Conservation (phyloP, 345 rosid species). For the Garcia nutans region DNA sequence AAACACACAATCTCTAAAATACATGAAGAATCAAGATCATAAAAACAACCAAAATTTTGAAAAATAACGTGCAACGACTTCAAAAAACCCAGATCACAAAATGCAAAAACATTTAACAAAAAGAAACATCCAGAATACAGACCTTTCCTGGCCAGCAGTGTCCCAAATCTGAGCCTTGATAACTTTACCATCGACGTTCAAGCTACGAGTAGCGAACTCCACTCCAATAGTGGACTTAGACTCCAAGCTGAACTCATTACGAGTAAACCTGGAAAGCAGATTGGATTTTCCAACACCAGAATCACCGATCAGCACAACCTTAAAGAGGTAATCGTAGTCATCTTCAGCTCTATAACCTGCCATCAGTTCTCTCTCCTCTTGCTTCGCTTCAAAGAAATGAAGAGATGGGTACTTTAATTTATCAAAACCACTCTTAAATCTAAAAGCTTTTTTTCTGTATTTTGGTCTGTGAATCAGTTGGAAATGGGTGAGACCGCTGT, state of each 20-base stretch:
- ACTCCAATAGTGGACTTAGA: slow-evolving; percentile 93
- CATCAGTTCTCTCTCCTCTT: slow-evolving; percentile 36
- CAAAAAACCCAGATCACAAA: slow-evolving; percentile 18
- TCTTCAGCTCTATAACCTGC: slow-evolving; percentile 92
- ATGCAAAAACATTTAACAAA: neutral
- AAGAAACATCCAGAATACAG: neutral
- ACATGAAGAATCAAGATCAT: slow-evolving; percentile 21
- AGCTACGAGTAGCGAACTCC: slow-evolving; percentile 95
- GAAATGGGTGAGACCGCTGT: slow-evolving; percentile 29
- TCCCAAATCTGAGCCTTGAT: slow-evolving; percentile 99
- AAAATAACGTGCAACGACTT: neutral
- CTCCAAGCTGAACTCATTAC: slow-evolving; percentile 92
- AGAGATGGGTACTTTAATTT: neutral
- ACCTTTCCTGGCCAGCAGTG: slow-evolving; percentile 97
- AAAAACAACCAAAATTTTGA: neutral
- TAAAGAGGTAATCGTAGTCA: slow-evolving; percentile 92
- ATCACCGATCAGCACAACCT: slow-evolving; percentile 85
- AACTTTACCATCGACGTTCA: slow-evolving; percentile 74
- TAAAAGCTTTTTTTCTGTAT: neutral
- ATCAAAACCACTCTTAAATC: neutral
- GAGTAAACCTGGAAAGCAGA: slow-evolving; percentile 84
- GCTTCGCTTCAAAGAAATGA: slow-evolving; percentile 17
- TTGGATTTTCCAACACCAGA: slow-evolving; percentile 95
- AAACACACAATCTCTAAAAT: slow-evolving; percentile 9
- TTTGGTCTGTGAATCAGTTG: slow-evolving; percentile 4